Base-by-base conservation (phyloP, 495 filamentous ascomycete genomes). In the Aspergillus hancockii region DNA sequence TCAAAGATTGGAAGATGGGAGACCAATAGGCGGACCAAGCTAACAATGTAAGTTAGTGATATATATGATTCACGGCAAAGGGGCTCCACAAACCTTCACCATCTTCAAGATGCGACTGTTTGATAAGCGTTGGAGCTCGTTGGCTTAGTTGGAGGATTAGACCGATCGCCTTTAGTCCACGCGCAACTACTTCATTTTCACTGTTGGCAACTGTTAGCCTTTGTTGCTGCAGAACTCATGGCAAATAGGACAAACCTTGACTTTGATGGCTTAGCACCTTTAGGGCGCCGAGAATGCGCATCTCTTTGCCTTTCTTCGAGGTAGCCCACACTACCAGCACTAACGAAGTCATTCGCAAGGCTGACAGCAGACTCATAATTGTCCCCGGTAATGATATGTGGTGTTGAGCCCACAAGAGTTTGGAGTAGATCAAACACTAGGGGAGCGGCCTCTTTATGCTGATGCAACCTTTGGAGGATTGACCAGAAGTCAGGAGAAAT, bases 11-110 rank as follows among this genome's bases (percentile, higher is more conserved):
- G 76, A 98, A 93, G 32, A 98, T 93, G 22, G 93, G 95, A 16
- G 92, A 88, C 94, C 94, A 99, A 71, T 99, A 99, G 14, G 95
- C 91, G 31, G 90, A 90, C 94, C 94, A 99, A 36, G 94, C 94
- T 91, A 51, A 52, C 54, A 55, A 49, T 53, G 18, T 16, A 6
- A 22, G 54, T 56, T 45, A 56, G 43, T 4, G 19, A 47, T 76
- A 50, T 73, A 65, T 40, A 43, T 1, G 7, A 46, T 5, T 18
- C 22, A 50, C 6, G 30, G 16, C 4, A 13, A 8, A 36, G 25
- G 0, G 18, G 21, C 18, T 28, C 32, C 31, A 64, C 79, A 63
- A 68, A 90, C 90, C 90, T 81, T 97, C 90, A 60, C 79, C 88
- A 58, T 85, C 85, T 65, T 98, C 95, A 0, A 98, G 84, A 62